Base-by-base conservation (phyloP, 140 eudicot species). In the Stevia rebaudiana region DNA sequence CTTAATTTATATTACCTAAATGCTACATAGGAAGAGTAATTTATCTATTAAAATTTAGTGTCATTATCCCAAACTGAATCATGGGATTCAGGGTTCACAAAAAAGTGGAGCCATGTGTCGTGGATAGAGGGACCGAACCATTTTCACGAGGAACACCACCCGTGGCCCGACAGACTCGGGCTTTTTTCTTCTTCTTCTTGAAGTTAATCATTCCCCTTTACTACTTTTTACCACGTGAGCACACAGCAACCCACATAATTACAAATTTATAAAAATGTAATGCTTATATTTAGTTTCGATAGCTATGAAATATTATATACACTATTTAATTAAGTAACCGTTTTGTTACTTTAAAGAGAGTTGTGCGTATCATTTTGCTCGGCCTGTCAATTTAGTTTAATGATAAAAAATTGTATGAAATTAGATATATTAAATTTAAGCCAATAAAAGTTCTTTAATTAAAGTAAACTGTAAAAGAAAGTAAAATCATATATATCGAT, bases 211-310 rank as follows among this genome's bases (percentile, higher is more conserved):
- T 58, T 35, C 12, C 40, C 61, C 21, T 16, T 44, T 49, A 48
- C 1, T 33, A 40, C 78, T 73, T 74, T 74, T 47, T 15, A 74
- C 68, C 73, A 74, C 73, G 78, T 74, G 78, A 59, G 6, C 49
- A 36, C 55, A 65, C 47, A 11, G 21, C 23, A 58, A 4, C 44
- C 24, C 28, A 18, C 19, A 49, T 18, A 49, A 47, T 18, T 5
- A 5, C 47, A 42, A n/a, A 8, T 15, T 31, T 49, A 18, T 1
- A 9, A 28, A 0, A 5, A 39, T 7, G 8, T 36, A 9, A 4
- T 11, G 12, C 11, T 16, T 56, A 4, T 24, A n/a, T 42, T 36
- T 41, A 21, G 22, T 3, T 61, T 61, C 8, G 22, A 22, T 11
- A 41, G 37, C 13, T n/a, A 61, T 41, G 12, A 8, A 35, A 35